Evolutionary conservation across 805 yeast genomes (phyloP), one percentile per base, ranked within the genome.

Genomic region (Pichia heedii): DNA sequence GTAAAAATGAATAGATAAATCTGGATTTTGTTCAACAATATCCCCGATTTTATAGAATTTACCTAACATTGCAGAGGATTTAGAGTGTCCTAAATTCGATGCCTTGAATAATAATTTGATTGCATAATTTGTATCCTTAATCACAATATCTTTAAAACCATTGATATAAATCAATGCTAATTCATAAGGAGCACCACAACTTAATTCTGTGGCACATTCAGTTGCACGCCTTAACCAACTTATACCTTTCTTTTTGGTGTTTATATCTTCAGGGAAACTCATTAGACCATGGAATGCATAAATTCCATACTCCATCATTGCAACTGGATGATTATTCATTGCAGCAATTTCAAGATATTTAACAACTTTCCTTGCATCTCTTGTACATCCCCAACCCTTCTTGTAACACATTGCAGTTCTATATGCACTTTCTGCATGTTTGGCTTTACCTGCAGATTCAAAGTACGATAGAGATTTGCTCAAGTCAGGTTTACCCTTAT

Each of bases 111-210:
- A 86, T 40, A 93, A 71, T 57, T 85, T 93, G 54, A 84, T 76
- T 0, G 96, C 94, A 61, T 90, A 93, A 50, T 76, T 76, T 42
- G 70, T 68, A 65, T 93, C 98, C 35, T 82, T 81, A 50, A 93
- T 81, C 21, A 93, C 78, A 43, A 90, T 79, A 66, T 90, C 98
- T 54, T 77, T 67, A 62, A 84, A 90, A 5, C 98, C 98, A 15
- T 73, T 66, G 52, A 82, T 82, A 60, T 85, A 82, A 44, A 90
- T 84, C 56, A 81, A 79, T 2, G 86, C 97, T 47, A 90, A 68
- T 62, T 93, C 97, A 58, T 77, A 90, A 0, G 97, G 97, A 0
- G 96, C 97, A n/a, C 88, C 93, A 42, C 87, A 81, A 37, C 84
- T 86, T 38, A 84, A 67, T 56, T 84, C 95, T 43, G 77, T 84